phyloP scores from a whole-genome alignment of 2,329 filamentous ascomycete genomes.

The Raffaelea arxii region DNA sequence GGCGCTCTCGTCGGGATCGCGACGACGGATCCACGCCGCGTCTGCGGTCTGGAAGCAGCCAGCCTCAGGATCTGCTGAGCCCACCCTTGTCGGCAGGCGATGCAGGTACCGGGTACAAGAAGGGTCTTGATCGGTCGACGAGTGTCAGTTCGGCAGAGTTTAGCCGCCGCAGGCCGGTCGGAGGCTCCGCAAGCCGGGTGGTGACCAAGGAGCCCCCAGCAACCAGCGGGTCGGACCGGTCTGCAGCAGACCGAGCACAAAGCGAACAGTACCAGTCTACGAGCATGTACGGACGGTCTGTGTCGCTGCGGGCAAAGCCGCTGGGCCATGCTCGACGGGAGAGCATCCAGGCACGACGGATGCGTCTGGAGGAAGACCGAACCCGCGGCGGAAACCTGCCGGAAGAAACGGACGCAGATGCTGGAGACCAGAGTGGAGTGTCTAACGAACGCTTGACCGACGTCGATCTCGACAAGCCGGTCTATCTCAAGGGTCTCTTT shows the following conservation, averaged over 20 bases:
- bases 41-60: conserved; percentile 47
- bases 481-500: conserved; percentile 92
- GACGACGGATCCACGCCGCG: conserved; percentile 37
- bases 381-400: conserved; percentile 67
- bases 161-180: conserved; percentile 47
- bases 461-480: conserved; percentile 80
- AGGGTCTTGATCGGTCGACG: conserved; percentile 72
- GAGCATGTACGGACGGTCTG: conserved; percentile 39
- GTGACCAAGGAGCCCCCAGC: conserved; percentile 55
- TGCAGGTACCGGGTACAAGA: conserved; percentile 46
- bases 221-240: conserved; percentile 73
- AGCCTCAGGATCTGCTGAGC: conserved; percentile 68
- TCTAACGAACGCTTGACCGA: conserved; percentile 54
- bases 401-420: conserved; percentile 81
- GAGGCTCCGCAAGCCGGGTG: conserved; percentile 25
- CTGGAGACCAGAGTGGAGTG: conserved; percentile 50
- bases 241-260: conserved; percentile 43
- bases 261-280: conserved; percentile 41
- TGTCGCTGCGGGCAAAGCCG: conserved; percentile 71
- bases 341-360: conserved; percentile 80
- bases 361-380: conserved; percentile 40
- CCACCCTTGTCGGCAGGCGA: conserved; percentile 57
- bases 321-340: conserved; percentile 82
- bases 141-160: conserved; percentile 87
- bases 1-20: conserved; percentile 43